Evolutionary conservation across 2,329 filamentous ascomycete species (phyloP), one percentile per base, ranked within the genome.

Genomic region (Cladosporium phlei): DNA sequence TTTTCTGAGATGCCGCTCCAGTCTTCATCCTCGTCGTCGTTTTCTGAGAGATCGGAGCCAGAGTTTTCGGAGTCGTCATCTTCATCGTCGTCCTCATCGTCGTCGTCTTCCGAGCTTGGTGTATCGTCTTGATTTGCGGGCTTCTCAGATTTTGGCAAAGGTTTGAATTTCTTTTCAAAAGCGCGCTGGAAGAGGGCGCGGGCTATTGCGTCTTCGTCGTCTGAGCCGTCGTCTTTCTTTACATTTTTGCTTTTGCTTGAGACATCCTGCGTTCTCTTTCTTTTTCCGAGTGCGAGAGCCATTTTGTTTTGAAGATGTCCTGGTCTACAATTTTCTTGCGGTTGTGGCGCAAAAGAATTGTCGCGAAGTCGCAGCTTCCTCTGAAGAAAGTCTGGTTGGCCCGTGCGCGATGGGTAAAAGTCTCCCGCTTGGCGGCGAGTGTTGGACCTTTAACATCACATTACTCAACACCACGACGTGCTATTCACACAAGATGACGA

Each of bases 131-230:
- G 60, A 30, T 66, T 59, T 14, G 62, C 62, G 2, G 47, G 43
- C 37, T 56, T 52, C 56, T n/a, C 53, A 57, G 16, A 49, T 50
- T 52, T 62, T 46, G 66, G 60, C 3, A 66, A 64, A 7, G 91
- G 88, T 62, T 82, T 79, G 70, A 96, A 97, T 62, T 86, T 83
- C 21, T 87, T 80, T 68, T 96, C 93, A 62, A 97, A 97, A 63
- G 91, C 85, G 56, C 80, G 80, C 48, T 83, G 82, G 60, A 98
- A 87, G 48, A 90, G 77, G 47, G 84, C 87, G 56, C 87, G 81
- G 10, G 85, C 75, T 22, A 49, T 82, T 30, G 69, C 64, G n/a
- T 62, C 64, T 21, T 63, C 56, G 37, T 63, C 57, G n/a, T n/a
- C n/a, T n/a, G n/a, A n/a, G 3, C 54, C 52, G 33, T 52, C 40